Evolutionary conservation across 495 filamentous ascomycete species (phyloP).

Genomic region (Aspergillus campestris): DNA sequence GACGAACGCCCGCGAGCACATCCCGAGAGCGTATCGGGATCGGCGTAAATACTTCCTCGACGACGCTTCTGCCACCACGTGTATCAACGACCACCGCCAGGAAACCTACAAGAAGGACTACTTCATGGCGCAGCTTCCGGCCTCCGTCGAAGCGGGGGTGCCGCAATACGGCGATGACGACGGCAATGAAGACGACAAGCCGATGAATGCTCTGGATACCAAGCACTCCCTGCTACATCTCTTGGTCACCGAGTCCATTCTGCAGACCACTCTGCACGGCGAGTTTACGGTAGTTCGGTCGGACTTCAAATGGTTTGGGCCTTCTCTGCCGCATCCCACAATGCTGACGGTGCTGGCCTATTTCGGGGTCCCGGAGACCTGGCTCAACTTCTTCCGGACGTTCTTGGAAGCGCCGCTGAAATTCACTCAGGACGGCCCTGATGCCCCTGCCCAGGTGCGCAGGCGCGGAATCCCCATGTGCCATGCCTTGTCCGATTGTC

Average conservation of each 20-base stretch:
- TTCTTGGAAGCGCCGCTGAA: constrained; percentile 54
- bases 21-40: constrained; percentile 36
- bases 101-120: constrained; percentile 39
- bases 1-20: constrained; percentile 23
- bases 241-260: constrained; percentile 53
- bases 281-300: constrained; percentile 54
- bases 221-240: constrained; percentile 56
- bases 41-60: constrained; percentile 44
- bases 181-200: constrained; percentile 14
- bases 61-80: neutral
- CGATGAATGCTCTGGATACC: constrained; percentile 39
- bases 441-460: constrained; percentile 33
- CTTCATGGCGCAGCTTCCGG: constrained; percentile 46
- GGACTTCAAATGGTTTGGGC: constrained; percentile 54
- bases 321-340: constrained; percentile 52
- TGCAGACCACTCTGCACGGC: constrained; percentile 47
- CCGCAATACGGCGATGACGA: constrained; percentile 28
- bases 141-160: constrained; percentile 12
- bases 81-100: constrained; percentile 28
- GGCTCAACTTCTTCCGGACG: constrained; percentile 52
- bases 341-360: constrained; percentile 47
- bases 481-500: constrained; percentile 49
- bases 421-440: constrained; percentile 45
- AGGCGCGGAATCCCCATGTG: constrained; percentile 51
- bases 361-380: constrained; percentile 51